Evolutionary conservation across 441 rosid genomes (phyloP).

Genomic region (Aquilaria agallochum): DNA sequence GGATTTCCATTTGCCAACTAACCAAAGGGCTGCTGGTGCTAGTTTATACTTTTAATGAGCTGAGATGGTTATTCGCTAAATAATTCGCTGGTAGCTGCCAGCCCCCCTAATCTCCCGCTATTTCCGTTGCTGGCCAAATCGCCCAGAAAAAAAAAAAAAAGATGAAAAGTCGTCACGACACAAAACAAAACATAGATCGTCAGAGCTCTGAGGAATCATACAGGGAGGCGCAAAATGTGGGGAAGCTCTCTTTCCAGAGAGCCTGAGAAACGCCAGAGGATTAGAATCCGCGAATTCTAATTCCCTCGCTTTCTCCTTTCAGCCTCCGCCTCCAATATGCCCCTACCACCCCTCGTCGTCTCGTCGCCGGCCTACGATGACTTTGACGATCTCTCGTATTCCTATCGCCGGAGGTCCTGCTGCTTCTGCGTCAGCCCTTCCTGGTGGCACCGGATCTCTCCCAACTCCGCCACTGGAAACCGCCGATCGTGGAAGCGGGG

Average conservation of each 20-base stretch:
- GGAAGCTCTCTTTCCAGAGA: neutral
- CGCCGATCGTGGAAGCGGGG: slow-evolving; percentile 58
- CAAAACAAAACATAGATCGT: too few species aligned
- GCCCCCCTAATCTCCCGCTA: neutral
- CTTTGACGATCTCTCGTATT: slow-evolving; percentile 27
- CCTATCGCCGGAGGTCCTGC: slow-evolving; percentile 35
- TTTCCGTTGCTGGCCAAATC: neutral
- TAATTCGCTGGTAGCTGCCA: neutral
- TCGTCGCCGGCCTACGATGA: slow-evolving; percentile 26
- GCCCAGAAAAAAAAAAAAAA: too few species aligned
- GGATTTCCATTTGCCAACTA: too few species aligned
- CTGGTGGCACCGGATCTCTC: slow-evolving; percentile 46
- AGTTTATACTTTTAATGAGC: neutral
- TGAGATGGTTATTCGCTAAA: neutral
- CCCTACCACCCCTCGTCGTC: slow-evolving; percentile 8
- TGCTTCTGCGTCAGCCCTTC: slow-evolving; percentile 22
- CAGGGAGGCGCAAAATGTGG: neutral
- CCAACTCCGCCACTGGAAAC: slow-evolving; percentile 7
- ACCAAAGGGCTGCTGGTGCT: too few species aligned
- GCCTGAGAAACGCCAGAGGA: neutral
- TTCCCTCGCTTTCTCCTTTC: neutral
- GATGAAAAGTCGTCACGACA: neutral
- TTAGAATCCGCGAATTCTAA: neutral
- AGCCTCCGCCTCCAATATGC: slow-evolving; percentile 14
- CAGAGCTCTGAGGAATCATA: neutral